Evolutionary conservation across 768 basidiomycete species (phyloP), one percentile per base, ranked within the genome.

Genomic region (Panaeolus cyanescens): DNA sequence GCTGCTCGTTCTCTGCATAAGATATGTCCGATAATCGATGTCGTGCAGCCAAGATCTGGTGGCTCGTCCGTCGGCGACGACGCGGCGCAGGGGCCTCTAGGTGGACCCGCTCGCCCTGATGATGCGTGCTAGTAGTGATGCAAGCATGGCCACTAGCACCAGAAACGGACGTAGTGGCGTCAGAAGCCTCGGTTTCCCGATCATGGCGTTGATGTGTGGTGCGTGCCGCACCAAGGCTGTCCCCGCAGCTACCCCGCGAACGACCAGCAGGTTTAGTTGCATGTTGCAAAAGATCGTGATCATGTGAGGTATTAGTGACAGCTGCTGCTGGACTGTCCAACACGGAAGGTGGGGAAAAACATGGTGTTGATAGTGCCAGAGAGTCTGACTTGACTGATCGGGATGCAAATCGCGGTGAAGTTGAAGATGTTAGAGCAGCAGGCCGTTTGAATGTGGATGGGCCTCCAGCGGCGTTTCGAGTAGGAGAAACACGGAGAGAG

Each of bases 361-460:
- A 9, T 28, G 45, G 25, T 50, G 45, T 30, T 50, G 45, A 50
- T 50, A 13, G 45, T 28, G 40, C 45, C 36, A 58, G 20, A 33
- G 32, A 32, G 32, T 28, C 53, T 54, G 32, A 34, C 37, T 37
- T 32, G 34, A 13, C 54, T 56, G 32, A 56, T 53, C 62, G 62
- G 71, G 56, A 68, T 75, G 59, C 78, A 73, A 54, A 72, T 72
- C 42, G 80, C 80, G 7, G 84, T 83, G 20, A 84, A 83, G 65
- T 77, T 77, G 59, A 82, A 4, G 88, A 89, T 28, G 88, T 87
- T 58, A 82, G 81, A 50, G 86, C 87, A 30, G 83, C 22, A 28
- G 30, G 15, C 45, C 8, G 45, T 20, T 77, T 8, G 85, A 81
- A n/a, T n/a, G n/a, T 59, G 85, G 81, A 55, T 75, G 78, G 54